phyloP scores from a whole-genome alignment of 2,329 filamentous ascomycete genomes.

The Stemphylium vesicarium region DNA sequence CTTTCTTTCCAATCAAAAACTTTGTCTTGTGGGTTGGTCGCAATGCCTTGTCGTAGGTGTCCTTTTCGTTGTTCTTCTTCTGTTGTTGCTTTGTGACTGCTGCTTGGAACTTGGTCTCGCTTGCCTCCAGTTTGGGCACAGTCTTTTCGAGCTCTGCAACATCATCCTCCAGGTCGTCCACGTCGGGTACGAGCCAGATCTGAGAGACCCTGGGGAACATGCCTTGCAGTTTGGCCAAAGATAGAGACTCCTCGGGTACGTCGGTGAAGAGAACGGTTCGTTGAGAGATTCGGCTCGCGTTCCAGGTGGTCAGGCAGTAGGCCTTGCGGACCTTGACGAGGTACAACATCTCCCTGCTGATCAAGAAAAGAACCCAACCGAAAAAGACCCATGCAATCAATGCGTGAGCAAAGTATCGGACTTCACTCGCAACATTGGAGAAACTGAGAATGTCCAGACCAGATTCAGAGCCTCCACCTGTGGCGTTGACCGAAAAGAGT shows the following conservation, averaged over 20 bases:
- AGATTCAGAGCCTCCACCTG: conserved; percentile 42
- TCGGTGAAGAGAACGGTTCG: conserved; percentile 57
- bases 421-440: conserved; percentile 27
- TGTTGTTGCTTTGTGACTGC: conserved; percentile 2
- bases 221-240: conserved; percentile 48
- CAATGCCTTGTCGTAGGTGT: conserved; percentile 72
- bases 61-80: conserved; percentile 48
- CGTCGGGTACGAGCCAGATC: conserved; percentile 57
- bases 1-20: conserved; percentile 51
- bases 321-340: conserved; percentile 57
- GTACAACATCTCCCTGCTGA: conserved; percentile 54
- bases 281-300: conserved; percentile 54
- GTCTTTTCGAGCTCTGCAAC: conserved; percentile 53
- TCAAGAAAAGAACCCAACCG: conserved; percentile 51
- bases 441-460: conserved; percentile 46
- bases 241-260: conserved; percentile 49
- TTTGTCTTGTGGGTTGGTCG: conserved; percentile 50
- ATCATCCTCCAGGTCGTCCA: conserved; percentile 51
- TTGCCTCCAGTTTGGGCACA: conserved; percentile 52
- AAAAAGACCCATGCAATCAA: conserved; percentile 53
- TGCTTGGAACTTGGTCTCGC: conserved; percentile 49
- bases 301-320: conserved; percentile 52
- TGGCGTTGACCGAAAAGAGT: conserved; percentile 56
- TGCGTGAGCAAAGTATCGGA: conserved; percentile 53
- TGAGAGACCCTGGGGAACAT: conserved; percentile 49